Base-by-base conservation (phyloP, 2,329 filamentous ascomycete species). In the Fusarium marasasianum region DNA sequence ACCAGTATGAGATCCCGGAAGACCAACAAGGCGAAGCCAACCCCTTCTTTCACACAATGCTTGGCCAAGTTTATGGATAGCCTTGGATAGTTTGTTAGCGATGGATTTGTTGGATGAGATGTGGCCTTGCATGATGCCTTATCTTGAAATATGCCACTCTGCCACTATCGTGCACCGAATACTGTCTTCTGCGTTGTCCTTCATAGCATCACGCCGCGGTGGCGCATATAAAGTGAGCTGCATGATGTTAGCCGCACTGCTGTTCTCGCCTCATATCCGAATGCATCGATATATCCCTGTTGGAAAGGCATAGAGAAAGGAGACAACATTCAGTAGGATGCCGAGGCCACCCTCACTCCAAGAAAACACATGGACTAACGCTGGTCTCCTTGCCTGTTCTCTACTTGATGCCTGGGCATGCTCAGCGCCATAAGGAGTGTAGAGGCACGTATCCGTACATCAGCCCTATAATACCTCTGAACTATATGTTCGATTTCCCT, bases 181-280 rank as follows among this genome's bases (percentile, higher is more conserved):
- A 48, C 24, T 29, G 29, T 65, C 55, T 35, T 60, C 37, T 66
- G 51, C 38, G 38, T 57, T 40, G 31, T 65, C 33, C 37, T 55
- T 38, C 12, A 41, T 38, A 51, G 50, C 31, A 35, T 61, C 43
- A 38, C 58, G 67, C 67, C 66, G 40, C 58, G 31, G 58, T 41
- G 44, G 51, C 41, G 66, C 67, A 70, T 69, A 60, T 47, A 37
- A 69, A 65, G n/a, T 26, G 43, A 56, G 48, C 62, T 63, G 64
- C 69, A 66, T 60, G 35, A 54, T 63, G 55, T 72, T 73, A 50
- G 69, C 56, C 56, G 31, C 51, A 51, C 48, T 54, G n/a, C 26
- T 33, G 44, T 64, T 51, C 37, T 57, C 57, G 35, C 58, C 31
- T 53, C 41, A 43, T 43, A 17, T 47, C 43, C n/a, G 31, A 70